Evolutionary conservation across 257 asterid genomes (phyloP).

Genomic region (Jaltomata sinuosa): DNA sequence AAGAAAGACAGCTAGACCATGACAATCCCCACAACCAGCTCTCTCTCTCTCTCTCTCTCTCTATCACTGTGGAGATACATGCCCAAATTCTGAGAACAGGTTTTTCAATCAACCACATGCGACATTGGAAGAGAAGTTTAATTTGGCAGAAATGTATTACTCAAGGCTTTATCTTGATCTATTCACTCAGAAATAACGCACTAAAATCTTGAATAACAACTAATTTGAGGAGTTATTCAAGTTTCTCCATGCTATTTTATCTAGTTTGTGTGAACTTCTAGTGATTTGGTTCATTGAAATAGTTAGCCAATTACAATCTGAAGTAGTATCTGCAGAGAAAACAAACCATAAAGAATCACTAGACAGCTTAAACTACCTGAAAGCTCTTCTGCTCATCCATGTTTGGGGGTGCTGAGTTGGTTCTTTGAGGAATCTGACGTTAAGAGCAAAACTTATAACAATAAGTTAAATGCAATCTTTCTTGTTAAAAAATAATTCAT

Average conservation of each 20-base stretch:
- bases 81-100: not conserved
- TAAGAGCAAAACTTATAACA: not conserved
- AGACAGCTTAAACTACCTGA: not conserved
- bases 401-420: constrained; percentile 7
- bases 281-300: not conserved
- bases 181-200: not conserved
- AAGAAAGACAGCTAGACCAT: not conserved
- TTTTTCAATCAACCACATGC: not conserved
- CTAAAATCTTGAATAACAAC: not conserved
- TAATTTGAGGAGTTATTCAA: not conserved
- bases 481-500: not conserved
- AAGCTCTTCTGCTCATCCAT: constrained; percentile 5
- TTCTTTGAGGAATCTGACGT: constrained; percentile 10
- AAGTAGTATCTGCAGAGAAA: not conserved
- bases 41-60: not conserved
- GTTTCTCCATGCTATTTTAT: not conserved
- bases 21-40: not conserved
- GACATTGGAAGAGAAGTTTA: not conserved
- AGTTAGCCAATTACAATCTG: not conserved
- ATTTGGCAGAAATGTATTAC: not conserved
- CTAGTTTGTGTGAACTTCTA: not conserved
- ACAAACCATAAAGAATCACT: not conserved
- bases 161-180: not conserved
- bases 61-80: not conserved
- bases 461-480: not conserved